Percentiles rank a stretch among this genome's conserved stretches.
phyloP scores from a whole-genome alignment of 345 rosid genomes.

The Turritis glabra region DNA sequence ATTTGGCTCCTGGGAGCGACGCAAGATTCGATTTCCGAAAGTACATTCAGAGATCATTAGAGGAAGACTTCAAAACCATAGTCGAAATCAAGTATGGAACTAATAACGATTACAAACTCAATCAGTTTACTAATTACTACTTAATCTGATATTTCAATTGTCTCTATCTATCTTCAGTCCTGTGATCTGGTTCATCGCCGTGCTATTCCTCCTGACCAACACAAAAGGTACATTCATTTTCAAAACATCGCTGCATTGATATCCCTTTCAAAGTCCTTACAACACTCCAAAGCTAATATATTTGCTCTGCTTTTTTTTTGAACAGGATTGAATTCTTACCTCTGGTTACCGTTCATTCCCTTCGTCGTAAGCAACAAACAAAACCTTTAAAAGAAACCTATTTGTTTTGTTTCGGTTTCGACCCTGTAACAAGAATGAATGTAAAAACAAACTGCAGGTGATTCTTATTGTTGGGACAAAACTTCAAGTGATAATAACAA shows the following conservation, averaged over 20 bases:
- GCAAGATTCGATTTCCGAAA: conserved; percentile 68
- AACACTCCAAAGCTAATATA: conserved; percentile 8
- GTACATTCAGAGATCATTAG: conserved; percentile 82
- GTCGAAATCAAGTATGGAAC: conserved; percentile 72
- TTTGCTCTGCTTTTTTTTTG: not conserved
- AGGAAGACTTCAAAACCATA: conserved; percentile 85
- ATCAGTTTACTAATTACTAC: not conserved
- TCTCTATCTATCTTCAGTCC: conserved; percentile 62
- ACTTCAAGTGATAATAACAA: conserved; percentile 90
- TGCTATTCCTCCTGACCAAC: conserved; percentile 66
- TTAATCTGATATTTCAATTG: not conserved
- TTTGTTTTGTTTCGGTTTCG: not conserved
- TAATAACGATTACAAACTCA: not conserved
- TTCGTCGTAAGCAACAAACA: conserved; percentile 60
- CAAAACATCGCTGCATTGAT: not conserved
- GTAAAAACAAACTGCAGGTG: conserved; percentile 47
- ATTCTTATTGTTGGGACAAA: conserved; percentile 78
- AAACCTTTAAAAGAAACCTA: not conserved
- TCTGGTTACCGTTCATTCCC: conserved; percentile 91
- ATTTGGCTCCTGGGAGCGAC: conserved; percentile 76
- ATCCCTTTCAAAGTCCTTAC: not conserved
- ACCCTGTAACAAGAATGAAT: not conserved
- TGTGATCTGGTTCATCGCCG: conserved; percentile 81
- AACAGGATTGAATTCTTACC: conserved; percentile 73
- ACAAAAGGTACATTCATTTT: conserved; percentile 58